Conservation (phyloP, 192 early-diverging fungal genomes). For the Thoreauomyces humboldtii region DNA sequence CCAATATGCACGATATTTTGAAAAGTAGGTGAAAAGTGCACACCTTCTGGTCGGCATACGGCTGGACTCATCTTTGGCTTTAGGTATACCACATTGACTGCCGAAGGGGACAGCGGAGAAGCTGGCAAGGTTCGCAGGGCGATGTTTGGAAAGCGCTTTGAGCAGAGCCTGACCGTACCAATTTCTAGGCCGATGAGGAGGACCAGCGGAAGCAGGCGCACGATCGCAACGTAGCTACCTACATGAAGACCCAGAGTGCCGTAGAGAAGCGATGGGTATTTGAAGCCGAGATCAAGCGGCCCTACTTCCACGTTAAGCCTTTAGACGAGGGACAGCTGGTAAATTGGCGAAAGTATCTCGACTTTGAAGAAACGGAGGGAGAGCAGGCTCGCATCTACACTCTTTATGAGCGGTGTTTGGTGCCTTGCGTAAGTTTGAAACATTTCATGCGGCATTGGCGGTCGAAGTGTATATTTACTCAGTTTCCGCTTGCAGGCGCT, state of each 20-base stretch:
- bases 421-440: constrained; percentile 68
- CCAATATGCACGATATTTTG: constrained; percentile 70
- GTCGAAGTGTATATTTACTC: neutral
- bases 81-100: too few relatives aligned
- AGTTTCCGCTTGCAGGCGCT: constrained; percentile 48
- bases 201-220: constrained; percentile 56
- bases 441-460: too few relatives aligned
- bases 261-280: constrained; percentile 75
- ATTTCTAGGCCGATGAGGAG: constrained; percentile 47
- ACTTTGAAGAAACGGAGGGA: constrained; percentile 66
- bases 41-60: too few relatives aligned
- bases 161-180: too few relatives aligned
- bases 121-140: neutral
- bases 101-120: too few relatives aligned
- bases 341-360: constrained; percentile 73
- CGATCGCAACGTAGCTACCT: constrained; percentile 50
- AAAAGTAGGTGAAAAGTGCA: constrained; percentile 60
- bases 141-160: too few relatives aligned
- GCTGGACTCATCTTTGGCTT: too few relatives aligned
- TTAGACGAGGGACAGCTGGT: constrained; percentile 65
- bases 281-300: constrained; percentile 73
- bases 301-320: constrained; percentile 78
- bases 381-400: constrained; percentile 56
- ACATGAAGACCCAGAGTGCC: constrained; percentile 63
- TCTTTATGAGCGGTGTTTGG: constrained; percentile 72